phyloP scores from a whole-genome alignment of 208 protist genomes.

The Trichomonas tenax region DNA sequence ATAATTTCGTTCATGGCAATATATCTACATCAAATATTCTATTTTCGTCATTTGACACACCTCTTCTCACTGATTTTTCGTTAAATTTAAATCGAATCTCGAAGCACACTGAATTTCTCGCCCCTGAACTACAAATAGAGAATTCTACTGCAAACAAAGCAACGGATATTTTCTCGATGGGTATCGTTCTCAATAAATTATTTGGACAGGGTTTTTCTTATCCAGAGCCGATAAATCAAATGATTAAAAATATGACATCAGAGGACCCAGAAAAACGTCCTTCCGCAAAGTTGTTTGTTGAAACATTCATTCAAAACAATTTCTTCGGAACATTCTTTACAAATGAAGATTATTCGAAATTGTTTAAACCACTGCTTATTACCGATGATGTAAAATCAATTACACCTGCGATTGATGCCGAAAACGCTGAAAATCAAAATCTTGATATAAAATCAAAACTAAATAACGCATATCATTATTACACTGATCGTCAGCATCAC shows the following conservation, averaged over 20 bases:
- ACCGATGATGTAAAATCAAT: background rate
- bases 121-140: background rate
- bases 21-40: background rate
- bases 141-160: background rate
- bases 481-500: background rate
- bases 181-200: background rate
- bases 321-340: background rate
- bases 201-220: background rate
- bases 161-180: background rate
- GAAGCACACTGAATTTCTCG: background rate
- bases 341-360: background rate
- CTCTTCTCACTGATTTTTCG: background rate
- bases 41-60: background rate
- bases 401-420: background rate
- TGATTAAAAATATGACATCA: background rate
- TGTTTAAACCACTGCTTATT: background rate
- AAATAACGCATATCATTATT: background rate
- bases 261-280: background rate
- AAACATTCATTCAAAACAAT: background rate
- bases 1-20: background rate
- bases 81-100: background rate
- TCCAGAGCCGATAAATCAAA: background rate
- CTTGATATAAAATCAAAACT: background rate
- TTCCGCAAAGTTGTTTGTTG: background rate
- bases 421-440: background rate